Conservation (phyloP, 1,284 basidiomycete species). For the Irpex lacteus region DNA sequence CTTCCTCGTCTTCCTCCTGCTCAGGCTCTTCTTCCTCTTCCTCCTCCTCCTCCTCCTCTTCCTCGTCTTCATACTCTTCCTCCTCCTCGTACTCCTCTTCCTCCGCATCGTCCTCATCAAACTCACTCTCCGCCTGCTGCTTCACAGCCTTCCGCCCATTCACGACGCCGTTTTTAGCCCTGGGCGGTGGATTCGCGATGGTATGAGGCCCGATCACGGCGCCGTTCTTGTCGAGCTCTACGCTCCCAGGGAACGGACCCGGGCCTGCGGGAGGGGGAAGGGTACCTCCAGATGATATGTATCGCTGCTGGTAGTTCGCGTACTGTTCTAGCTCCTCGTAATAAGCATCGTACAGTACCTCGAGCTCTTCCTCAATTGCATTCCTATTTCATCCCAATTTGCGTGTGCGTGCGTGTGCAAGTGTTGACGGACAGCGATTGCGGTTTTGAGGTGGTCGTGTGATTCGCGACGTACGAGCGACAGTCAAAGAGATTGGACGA, state of each 20-base stretch:
- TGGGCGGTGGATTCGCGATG: constrained; percentile 38
- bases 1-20: constrained; percentile 29
- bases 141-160: constrained; percentile 50
- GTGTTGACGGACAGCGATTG: constrained; percentile 1
- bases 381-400: constrained; percentile 47
- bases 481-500: constrained; percentile 17
- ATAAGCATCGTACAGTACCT: constrained; percentile 99
- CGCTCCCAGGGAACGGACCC: constrained; percentile 96
- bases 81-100: constrained; percentile 39
- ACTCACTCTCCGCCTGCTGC: constrained; percentile 51
- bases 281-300: constrained; percentile 81
- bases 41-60: constrained; percentile 32
- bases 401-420: not conserved
- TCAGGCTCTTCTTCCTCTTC: constrained; percentile 24
- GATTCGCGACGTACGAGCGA: constrained; percentile 6
- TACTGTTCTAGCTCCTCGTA: constrained; percentile 99
- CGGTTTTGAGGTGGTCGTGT: constrained; percentile 10
- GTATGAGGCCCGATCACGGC: constrained; percentile 68
- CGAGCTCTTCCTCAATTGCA: constrained; percentile 98
- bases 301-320: constrained; percentile 95
- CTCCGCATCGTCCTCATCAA: constrained; percentile 50
- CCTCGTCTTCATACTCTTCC: constrained; percentile 34
- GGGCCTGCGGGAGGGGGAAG: constrained; percentile 92
- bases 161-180: constrained; percentile 35
- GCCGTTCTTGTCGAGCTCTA: constrained; percentile 92